phyloP scores from a whole-genome alignment of 169 alveolate genomes.

The Cryptosporidium parvum region DNA sequence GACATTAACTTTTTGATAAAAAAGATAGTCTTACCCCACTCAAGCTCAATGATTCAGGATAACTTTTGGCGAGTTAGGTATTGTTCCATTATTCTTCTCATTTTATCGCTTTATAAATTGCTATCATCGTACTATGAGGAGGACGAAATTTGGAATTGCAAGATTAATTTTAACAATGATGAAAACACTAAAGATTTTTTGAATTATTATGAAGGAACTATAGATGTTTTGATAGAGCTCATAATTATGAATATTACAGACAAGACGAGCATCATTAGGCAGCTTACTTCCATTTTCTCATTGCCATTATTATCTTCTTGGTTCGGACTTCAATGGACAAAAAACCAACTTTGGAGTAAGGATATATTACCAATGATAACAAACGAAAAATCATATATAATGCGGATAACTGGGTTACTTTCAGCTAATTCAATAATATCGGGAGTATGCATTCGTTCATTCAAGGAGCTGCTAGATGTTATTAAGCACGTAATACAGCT shows the following conservation, averaged over 20 bases:
- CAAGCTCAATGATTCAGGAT: slow-evolving; percentile 9
- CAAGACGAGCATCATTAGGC: slow-evolving; percentile 55
- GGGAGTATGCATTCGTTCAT: neutral
- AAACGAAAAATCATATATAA: slow-evolving; percentile 7
- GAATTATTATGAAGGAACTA: neutral
- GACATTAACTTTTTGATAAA: slow-evolving; percentile 21
- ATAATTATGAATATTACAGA: slow-evolving; percentile 5
- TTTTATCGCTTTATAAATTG: slow-evolving; percentile 5
- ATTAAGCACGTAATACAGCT: slow-evolving; percentile 8
- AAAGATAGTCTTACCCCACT: slow-evolving; percentile 15
- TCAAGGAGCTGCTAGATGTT: slow-evolving; percentile 2
- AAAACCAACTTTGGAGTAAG: slow-evolving; percentile 16
- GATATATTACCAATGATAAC: slow-evolving; percentile 17
- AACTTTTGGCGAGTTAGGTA: slow-evolving; percentile 69
- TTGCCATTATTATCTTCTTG: slow-evolving; percentile 40
- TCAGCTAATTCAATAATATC: slow-evolving; percentile 26
- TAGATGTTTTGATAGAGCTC: slow-evolving; percentile 9
- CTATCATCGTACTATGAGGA: neutral
- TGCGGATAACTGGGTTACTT: slow-evolving; percentile 23
- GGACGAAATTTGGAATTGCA: slow-evolving; percentile 49
- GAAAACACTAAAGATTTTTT: neutral
- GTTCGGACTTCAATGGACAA: slow-evolving; percentile 44
- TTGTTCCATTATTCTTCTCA: slow-evolving; percentile 30
- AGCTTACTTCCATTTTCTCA: slow-evolving; percentile 32
- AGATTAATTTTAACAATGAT: neutral